These are phyloP conservation scores for Pseudogymnoascus verrucosus DNA, from an alignment of 2,329 filamentous ascomycete genomes.

Conservation along the genomic window DNA sequence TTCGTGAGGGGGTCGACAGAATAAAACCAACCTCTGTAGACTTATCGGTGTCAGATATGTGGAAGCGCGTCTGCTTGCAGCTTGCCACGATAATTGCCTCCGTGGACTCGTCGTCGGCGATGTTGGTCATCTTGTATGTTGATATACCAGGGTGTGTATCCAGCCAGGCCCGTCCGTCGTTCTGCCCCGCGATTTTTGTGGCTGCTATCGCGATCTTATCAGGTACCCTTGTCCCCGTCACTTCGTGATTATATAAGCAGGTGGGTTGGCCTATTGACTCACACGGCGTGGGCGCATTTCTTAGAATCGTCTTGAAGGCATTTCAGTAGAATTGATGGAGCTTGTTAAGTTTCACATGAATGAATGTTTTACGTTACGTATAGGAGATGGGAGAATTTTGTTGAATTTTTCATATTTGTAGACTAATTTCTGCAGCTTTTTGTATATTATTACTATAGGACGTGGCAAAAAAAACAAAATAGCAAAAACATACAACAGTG, in stretches of 20 bases:
- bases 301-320: neutral
- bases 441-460: too few relatives aligned
- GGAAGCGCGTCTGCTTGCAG: conserved; percentile 28
- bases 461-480: too few relatives aligned
- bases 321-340: neutral
- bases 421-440: too few relatives aligned
- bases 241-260: neutral
- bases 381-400: neutral
- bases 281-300: neutral
- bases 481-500: too few relatives aligned
- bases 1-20: neutral
- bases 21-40: neutral
- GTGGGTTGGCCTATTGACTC: neutral
- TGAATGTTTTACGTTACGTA: neutral
- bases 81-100: conserved; percentile 21
- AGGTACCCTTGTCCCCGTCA: neutral
- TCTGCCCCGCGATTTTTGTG: conserved; percentile 1
- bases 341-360: neutral
- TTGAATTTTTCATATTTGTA: neutral
- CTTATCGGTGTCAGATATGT: conserved; percentile 24
- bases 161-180: conserved; percentile 5
- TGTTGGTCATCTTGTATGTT: neutral
- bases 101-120: neutral
- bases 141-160: neutral
- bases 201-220: conserved; percentile 7